These are phyloP conservation scores for Globisporangium lucens DNA, from an alignment of 352 stramenopile species.

Conservation along the genomic window DNA sequence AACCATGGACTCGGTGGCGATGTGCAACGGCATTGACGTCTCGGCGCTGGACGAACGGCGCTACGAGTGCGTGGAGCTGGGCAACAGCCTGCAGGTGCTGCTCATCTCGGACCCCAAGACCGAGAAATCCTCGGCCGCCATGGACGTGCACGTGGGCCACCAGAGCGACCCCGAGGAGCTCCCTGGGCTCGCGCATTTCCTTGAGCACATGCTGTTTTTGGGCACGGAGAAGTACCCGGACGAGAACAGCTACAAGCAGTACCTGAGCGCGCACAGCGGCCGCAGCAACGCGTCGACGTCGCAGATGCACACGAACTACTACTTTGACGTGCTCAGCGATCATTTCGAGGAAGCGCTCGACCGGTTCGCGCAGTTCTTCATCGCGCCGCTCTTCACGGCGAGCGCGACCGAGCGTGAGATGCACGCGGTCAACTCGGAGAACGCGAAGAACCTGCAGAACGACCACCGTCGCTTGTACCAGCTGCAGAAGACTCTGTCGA, in stretches of 20 bases:
- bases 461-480: conserved; percentile 88
- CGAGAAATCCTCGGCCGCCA: conserved; percentile 91
- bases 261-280: conserved; percentile 91
- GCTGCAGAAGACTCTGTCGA: conserved; percentile 72
- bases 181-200: conserved; percentile 89
- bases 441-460: conserved; percentile 95
- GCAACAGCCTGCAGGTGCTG: conserved; percentile 61
- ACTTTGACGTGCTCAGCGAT: conserved; percentile 92
- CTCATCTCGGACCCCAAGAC: conserved; percentile 91
- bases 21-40: conserved; percentile 35
- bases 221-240: conserved; percentile 95
- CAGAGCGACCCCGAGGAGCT: conserved; percentile 87
- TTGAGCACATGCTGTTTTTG: conserved; percentile 98
- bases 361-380: conserved; percentile 98
- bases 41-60: conserved; percentile 60
- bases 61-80: conserved; percentile 52
- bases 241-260: conserved; percentile 94
- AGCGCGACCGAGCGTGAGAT: conserved; percentile 92
- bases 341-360: conserved; percentile 88
- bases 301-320: conserved; percentile 96
- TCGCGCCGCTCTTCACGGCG: conserved; percentile 92
- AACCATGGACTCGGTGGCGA: conserved; percentile 16
- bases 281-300: conserved; percentile 96
- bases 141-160: conserved; percentile 95
- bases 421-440: conserved; percentile 96